Evolutionary conservation across 495 filamentous ascomycete genomes (phyloP), one percentile per base, ranked within the genome.

Genomic region (Talaromyces nanjingensis): DNA sequence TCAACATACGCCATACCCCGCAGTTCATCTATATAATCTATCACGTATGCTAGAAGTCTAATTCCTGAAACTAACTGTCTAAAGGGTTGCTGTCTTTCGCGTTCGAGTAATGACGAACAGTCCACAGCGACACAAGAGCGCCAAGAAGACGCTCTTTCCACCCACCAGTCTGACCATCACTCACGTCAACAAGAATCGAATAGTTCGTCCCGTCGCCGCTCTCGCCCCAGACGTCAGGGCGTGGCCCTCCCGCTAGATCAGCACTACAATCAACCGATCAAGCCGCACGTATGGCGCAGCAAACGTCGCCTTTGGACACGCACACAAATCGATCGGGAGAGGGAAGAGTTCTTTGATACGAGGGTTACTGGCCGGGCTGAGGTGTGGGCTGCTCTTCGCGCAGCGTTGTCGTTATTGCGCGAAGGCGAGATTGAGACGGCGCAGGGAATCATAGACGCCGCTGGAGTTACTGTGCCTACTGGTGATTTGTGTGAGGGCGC

Each of bases 321-420:
- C 24, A 64, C 66, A 5, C 71, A 82, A 53, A 72, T 86, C 2
- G 73, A 79, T 55, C 77, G 71, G 33, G 82, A 83, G 63, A 77
- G 84, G 31, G 71, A 73, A 25, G 90, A 90, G 63, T 94, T 92
- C 76, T 94, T 91, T 66, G 89, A 92, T 62, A 98, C 93, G 3
- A 77, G 90, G 34, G 90, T 94, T 3, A 88, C 88, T 5, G 91
- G 92, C 9, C 81, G 84, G 6, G 65, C 81, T 14, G 91, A 96
- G 68, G 79, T 93, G 47, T 98, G 93, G 93, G 83, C 81, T 45
- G 88, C 91, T 1, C 65, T 96, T 11, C 81, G 81, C 29, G 75
- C 84, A 0, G 89, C 87, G 0, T 76, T 89, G 14, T 83, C 89
- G 61, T 73, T 90, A 18, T 68, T 96, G 66, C 87, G 85, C 73